A percentile compares a stretch with the other conserved stretches of the same genome.
phyloP scores from a whole-genome alignment of 495 filamentous ascomycete species.

The Talaromyces proteolyticus region DNA sequence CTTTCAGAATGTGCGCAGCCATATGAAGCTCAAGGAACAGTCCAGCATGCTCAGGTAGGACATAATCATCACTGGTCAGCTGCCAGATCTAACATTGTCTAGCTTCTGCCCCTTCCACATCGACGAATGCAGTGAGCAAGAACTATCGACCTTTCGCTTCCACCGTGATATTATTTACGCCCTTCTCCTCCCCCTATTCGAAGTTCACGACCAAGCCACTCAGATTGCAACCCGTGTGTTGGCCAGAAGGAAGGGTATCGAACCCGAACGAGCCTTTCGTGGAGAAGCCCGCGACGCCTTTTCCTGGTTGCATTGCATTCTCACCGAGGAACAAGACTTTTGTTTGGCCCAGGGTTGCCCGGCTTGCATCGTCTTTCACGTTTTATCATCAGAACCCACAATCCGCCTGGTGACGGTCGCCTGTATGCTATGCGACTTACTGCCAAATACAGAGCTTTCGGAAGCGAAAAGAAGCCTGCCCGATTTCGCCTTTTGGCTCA shows the following conservation, averaged over 20 bases:
- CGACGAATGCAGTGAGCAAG: conserved; percentile 27
- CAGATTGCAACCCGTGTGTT: conserved; percentile 42
- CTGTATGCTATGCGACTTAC: conserved; percentile 41
- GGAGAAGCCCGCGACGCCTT: conserved; percentile 54
- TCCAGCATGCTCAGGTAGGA: background rate
- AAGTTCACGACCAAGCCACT: conserved; percentile 48
- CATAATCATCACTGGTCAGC: background rate
- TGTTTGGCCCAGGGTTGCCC: conserved; percentile 52
- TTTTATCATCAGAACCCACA: conserved; percentile 51
- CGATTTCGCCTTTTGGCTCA: conserved; percentile 49
- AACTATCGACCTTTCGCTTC: conserved; percentile 45
- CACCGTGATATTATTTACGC: conserved; percentile 58
- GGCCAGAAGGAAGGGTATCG: conserved; percentile 37
- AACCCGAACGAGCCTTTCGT: conserved; percentile 53
- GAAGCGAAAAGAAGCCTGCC: conserved; percentile 17
- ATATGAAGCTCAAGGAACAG: conserved; percentile 33
- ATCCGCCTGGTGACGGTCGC: conserved; percentile 54
- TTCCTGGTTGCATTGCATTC: conserved; percentile 55
- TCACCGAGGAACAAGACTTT: conserved; percentile 54
- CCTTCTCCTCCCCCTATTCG: conserved; percentile 50
- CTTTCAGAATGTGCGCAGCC: conserved; percentile 36
- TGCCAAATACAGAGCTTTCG: conserved; percentile 17
- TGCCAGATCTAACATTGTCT: conserved; percentile 1
- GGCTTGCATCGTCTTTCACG: conserved; percentile 48
- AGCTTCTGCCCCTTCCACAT: conserved; percentile 47